These are phyloP conservation scores for Haplographium delicatum DNA, from an alignment of 495 filamentous ascomycete genomes.

Conservation along the genomic window DNA sequence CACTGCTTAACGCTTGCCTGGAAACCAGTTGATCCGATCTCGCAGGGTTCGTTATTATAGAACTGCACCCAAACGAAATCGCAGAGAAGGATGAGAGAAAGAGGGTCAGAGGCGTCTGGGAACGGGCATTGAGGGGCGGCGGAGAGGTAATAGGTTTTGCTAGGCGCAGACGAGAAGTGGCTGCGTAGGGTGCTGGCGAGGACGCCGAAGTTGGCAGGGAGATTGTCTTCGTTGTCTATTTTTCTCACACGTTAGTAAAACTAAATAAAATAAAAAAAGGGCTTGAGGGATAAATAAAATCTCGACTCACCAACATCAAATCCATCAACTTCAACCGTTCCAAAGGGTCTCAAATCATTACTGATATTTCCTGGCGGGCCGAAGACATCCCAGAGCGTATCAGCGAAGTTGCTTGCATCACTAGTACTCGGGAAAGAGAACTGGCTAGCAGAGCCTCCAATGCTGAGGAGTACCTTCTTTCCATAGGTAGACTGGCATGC, in stretches of 20 bases:
- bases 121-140: slow-evolving; percentile 51
- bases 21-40: slow-evolving; percentile 3
- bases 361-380: slow-evolving; percentile 37
- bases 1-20: slow-evolving; percentile 31
- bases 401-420: slow-evolving; percentile 51
- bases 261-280: neutral
- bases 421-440: slow-evolving; percentile 51
- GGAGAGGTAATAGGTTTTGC: slow-evolving; percentile 44
- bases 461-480: slow-evolving; percentile 63
- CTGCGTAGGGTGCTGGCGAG: slow-evolving; percentile 33
- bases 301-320: slow-evolving; percentile 44
- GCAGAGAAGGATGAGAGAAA: slow-evolving; percentile 25
- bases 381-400: slow-evolving; percentile 63
- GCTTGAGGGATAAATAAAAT: neutral
- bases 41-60: slow-evolving; percentile 34
- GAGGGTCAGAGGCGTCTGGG: slow-evolving; percentile 42
- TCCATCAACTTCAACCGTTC: slow-evolving; percentile 47
- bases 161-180: slow-evolving; percentile 26
- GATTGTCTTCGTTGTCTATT: slow-evolving; percentile 31
- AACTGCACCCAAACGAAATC: slow-evolving; percentile 44
- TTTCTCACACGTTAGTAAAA: neutral
- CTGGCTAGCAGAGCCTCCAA: slow-evolving; percentile 51
- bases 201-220: slow-evolving; percentile 30
- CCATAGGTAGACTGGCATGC: slow-evolving; percentile 55
- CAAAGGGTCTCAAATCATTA: slow-evolving; percentile 42